phyloP scores from a whole-genome alignment of 1,284 basidiomycete species.

The Cutaneotrichosporon mucoides region DNA sequence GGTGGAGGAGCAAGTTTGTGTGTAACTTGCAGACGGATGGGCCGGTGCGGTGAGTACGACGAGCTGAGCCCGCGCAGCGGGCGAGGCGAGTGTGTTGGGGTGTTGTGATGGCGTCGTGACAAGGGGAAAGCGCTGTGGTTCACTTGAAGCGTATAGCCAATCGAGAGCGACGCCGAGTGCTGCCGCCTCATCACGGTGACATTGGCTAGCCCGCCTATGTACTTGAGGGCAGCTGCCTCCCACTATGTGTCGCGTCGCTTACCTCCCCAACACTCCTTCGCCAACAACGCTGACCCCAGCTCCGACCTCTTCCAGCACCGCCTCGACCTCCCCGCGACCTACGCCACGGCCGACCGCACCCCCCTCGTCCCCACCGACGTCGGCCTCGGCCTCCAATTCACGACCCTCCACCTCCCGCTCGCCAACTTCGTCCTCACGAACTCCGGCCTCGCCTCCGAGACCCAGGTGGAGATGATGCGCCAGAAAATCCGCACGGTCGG shows the following conservation, averaged over 20 bases:
- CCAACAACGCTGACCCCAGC: no score
- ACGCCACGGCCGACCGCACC: slow-evolving; percentile 23
- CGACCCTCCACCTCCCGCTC: slow-evolving; percentile 52
- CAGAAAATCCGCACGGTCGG: slow-evolving; percentile 51
- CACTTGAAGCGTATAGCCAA: no score
- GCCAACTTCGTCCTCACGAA: slow-evolving; percentile 53
- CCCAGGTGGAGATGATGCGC: slow-evolving; percentile 51
- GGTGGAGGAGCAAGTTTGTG: slow-evolving; percentile 50
- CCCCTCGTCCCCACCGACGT: slow-evolving; percentile 26
- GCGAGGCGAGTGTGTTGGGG: no score
- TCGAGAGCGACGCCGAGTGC: no score
- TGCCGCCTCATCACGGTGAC: no score
- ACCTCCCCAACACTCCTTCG: no score
- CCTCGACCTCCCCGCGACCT: slow-evolving; percentile 41
- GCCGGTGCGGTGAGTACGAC: slow-evolving; percentile 42
- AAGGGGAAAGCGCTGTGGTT: no score
- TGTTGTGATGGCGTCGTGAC: no score
- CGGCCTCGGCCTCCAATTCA: slow-evolving; percentile 38
- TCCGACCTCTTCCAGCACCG: slow-evolving; percentile 55
- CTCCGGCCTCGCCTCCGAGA: slow-evolving; percentile 49
- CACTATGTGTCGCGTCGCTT: no score
- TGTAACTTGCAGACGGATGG: slow-evolving; percentile 54
- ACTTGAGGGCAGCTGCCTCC: no score
- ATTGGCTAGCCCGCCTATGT: no score
- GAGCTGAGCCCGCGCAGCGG: background rate